Evolutionary conservation across 805 yeast species (phyloP).

Genomic region (Candida jianshihensis): DNA sequence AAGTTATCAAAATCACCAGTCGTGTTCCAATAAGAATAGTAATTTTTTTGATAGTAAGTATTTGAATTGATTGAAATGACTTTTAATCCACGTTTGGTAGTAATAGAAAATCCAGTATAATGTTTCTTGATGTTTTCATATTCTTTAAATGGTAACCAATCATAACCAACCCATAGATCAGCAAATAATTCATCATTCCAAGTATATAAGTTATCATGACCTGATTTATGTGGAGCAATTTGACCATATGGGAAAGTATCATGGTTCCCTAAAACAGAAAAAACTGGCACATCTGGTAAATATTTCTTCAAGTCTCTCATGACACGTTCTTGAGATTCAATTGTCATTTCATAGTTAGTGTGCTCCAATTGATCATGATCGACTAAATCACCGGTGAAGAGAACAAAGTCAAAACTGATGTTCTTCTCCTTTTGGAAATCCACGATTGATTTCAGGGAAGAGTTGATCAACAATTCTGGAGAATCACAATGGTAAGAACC

Average conservation of each 20-base stretch:
- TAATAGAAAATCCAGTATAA: slow-evolving; percentile 55
- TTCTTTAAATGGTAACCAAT: slow-evolving; percentile 29
- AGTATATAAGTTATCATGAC: slow-evolving; percentile 35
- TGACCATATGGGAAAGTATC: slow-evolving; percentile 69
- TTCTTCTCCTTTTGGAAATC: slow-evolving; percentile 26
- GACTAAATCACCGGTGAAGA: slow-evolving; percentile 70
- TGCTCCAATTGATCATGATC: slow-evolving; percentile 54
- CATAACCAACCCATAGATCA: slow-evolving; percentile 39
- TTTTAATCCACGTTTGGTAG: slow-evolving; percentile 49
- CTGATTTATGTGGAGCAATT: slow-evolving; percentile 45
- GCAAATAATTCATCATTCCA: slow-evolving; percentile 45
- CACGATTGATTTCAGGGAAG: slow-evolving; percentile 40
- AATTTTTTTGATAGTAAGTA: slow-evolving; percentile 58
- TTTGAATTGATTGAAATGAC: slow-evolving; percentile 61
- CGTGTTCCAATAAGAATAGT: slow-evolving; percentile 46
- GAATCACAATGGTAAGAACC: slow-evolving; percentile 63
- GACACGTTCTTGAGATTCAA: slow-evolving; percentile 42
- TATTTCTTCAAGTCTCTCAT: slow-evolving; percentile 45
- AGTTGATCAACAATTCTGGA: slow-evolving; percentile 55
- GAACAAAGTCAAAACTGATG: slow-evolving; percentile 46
- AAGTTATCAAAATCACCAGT: slow-evolving; percentile 47
- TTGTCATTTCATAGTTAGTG: slow-evolving; percentile 40
- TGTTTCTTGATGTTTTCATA: slow-evolving; percentile 29
- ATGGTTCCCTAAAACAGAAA: slow-evolving; percentile 62
- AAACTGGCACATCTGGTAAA: slow-evolving; percentile 48